phyloP scores from a whole-genome alignment of 2,329 filamentous ascomycete species.

The Aspergillus neoniger region DNA sequence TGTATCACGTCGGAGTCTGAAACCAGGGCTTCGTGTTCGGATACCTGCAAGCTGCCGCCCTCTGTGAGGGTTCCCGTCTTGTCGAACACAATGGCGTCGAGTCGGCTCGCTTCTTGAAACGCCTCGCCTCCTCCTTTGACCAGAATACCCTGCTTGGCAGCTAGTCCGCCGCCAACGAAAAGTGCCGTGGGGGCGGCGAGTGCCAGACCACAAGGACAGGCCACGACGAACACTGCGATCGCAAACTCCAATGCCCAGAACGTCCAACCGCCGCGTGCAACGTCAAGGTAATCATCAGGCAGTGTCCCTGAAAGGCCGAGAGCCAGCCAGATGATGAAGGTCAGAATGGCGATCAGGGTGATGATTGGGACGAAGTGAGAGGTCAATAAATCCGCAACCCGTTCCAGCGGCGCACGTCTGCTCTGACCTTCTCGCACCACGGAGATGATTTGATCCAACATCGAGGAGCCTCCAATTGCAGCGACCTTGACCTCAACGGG shows the following conservation, averaged over 20 bases:
- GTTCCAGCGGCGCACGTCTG: conserved; percentile 51
- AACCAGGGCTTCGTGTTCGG: conserved; percentile 50
- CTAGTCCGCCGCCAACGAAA: conserved; percentile 78
- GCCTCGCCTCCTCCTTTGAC: conserved; percentile 83
- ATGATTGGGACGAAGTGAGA: conserved; percentile 54
- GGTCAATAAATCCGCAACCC: conserved; percentile 50
- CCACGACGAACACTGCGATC: conserved; percentile 83
- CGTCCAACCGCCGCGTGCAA: conserved; percentile 53
- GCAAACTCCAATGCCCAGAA: conserved; percentile 64
- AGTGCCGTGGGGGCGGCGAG: conserved; percentile 86
- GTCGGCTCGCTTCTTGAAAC: conserved; percentile 77
- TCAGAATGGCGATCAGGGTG: conserved; percentile 50
- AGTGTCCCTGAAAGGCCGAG: conserved; percentile 47
- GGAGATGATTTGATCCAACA: conserved; percentile 53
- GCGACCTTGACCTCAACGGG: conserved; percentile 48
- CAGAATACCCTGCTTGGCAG: conserved; percentile 76
- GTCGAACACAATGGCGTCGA: conserved; percentile 82
- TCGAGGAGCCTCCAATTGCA: conserved; percentile 49
- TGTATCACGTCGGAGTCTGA: conserved; percentile 36
- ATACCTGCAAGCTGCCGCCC: conserved; percentile 59
- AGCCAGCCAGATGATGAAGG: conserved; percentile 50
- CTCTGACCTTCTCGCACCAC: conserved; percentile 54
- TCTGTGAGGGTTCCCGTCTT: conserved; percentile 83
- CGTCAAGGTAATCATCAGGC: conserved; percentile 53
- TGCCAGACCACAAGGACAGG: conserved; percentile 80